phyloP scores from a whole-genome alignment of 805 yeast genomes.

The Metschnikowia gelsemii region DNA sequence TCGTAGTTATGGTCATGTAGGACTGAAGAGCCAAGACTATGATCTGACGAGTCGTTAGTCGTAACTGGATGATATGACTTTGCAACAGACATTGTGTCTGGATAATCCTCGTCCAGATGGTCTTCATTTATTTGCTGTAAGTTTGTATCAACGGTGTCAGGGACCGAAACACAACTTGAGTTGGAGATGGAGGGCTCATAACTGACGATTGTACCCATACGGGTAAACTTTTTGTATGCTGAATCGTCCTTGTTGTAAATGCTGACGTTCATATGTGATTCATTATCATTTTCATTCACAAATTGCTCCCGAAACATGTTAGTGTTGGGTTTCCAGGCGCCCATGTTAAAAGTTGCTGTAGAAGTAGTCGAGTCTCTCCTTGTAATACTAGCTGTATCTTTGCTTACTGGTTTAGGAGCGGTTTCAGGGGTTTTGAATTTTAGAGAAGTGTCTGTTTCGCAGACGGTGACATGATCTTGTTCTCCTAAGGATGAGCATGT shows the following conservation, averaged over 20 bases:
- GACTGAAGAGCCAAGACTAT: conserved; percentile 14
- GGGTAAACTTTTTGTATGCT: conserved; percentile 36
- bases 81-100: conserved; percentile 14
- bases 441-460: not conserved
- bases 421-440: not conserved
- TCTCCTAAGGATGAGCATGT: not conserved
- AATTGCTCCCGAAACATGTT: conserved; percentile 48
- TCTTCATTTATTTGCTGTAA: conserved; percentile 36
- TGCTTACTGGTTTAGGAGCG: conserved; percentile 3
- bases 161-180: conserved; percentile 31
- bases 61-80: conserved; percentile 7
- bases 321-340: conserved; percentile 62
- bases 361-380: conserved; percentile 37
- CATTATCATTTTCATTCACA: conserved; percentile 45
- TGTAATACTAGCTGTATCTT: conserved; percentile 15
- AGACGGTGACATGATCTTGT: not conserved
- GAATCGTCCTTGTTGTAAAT: conserved; percentile 22
- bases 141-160: conserved; percentile 40
- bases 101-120: conserved; percentile 24
- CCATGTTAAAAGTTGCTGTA: conserved; percentile 42
- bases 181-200: conserved; percentile 18
- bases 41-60: conserved; percentile 5
- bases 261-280: conserved; percentile 24
- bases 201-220: conserved; percentile 22
- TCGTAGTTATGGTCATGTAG: conserved; percentile 15